phyloP scores from a whole-genome alignment of 148 eudicot genomes.

The Gaultheria prostrata region DNA sequence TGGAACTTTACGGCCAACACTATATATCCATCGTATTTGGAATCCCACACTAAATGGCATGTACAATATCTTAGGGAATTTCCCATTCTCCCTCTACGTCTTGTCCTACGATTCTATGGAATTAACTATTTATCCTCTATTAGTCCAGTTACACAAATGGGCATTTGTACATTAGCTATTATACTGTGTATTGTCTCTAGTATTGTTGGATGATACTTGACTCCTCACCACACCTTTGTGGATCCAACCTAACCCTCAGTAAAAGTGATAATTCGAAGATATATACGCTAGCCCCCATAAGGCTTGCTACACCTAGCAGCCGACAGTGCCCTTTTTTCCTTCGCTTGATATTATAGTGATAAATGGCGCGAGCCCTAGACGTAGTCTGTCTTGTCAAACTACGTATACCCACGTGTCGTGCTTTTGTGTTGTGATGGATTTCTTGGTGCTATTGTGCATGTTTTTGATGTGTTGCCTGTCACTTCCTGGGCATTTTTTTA shows the following conservation, averaged over 20 bases:
- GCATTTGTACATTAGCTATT: background rate
- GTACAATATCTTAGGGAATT: background rate
- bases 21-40: background rate
- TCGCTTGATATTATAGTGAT: background rate
- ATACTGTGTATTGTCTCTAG: background rate
- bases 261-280: background rate
- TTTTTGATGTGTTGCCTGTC: background rate
- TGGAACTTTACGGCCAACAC: background rate
- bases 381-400: background rate
- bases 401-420: background rate
- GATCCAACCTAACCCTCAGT: background rate
- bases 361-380: background rate
- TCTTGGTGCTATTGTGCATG: slow-evolving; percentile 10
- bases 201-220: background rate
- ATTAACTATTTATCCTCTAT: background rate
- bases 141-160: background rate
- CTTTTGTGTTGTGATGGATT: background rate
- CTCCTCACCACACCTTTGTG: background rate
- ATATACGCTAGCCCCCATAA: background rate
- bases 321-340: background rate
- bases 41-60: background rate
- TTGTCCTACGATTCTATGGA: background rate
- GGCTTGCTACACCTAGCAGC: background rate
- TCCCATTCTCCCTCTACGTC: too few species aligned
- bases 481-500: background rate